These are phyloP conservation scores for Bolboschoenoplectus hybrid DNA, from an alignment of 202 grass and related monocot species.

Conservation along the genomic window DNA sequence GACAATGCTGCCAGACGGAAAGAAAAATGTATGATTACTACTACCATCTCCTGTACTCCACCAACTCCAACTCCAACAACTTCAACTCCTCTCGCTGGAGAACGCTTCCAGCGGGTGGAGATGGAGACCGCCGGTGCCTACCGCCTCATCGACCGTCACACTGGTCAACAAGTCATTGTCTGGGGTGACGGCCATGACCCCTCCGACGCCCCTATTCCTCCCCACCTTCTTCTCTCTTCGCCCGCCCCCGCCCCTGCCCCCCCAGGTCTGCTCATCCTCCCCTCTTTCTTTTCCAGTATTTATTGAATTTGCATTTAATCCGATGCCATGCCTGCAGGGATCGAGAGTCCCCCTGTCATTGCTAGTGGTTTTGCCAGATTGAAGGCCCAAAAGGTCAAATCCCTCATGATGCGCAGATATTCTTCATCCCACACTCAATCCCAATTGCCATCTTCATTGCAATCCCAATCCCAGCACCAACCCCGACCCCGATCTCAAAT, in stretches of 20 bases:
- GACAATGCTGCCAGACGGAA: no score
- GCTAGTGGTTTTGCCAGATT: constrained; percentile 18
- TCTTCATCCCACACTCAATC: background rate
- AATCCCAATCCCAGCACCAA: background rate
- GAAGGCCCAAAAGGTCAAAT: background rate
- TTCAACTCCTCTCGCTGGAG: no score
- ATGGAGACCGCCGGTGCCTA: constrained; percentile 75
- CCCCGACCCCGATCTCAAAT: background rate
- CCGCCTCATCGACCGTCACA: constrained; percentile 64
- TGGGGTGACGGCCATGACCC: constrained; percentile 62
- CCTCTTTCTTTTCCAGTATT: background rate
- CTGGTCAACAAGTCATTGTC: constrained; percentile 66
- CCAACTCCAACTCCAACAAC: no score
- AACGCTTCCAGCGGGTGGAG: constrained; percentile 57
- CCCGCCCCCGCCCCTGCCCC: constrained; percentile 3
- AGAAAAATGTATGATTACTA: no score
- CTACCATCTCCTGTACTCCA: no score
- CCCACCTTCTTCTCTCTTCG: constrained; percentile 54
- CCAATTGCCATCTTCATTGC: no score
- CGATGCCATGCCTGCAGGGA: no score
- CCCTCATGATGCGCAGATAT: constrained; percentile 27
- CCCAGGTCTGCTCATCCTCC: constrained; percentile 18
- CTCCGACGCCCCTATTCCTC: constrained; percentile 45
- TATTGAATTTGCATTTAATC: background rate
- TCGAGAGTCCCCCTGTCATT: background rate